Base-by-base conservation (phyloP, 768 basidiomycete genomes). In the Kwoniella heveanensis region DNA sequence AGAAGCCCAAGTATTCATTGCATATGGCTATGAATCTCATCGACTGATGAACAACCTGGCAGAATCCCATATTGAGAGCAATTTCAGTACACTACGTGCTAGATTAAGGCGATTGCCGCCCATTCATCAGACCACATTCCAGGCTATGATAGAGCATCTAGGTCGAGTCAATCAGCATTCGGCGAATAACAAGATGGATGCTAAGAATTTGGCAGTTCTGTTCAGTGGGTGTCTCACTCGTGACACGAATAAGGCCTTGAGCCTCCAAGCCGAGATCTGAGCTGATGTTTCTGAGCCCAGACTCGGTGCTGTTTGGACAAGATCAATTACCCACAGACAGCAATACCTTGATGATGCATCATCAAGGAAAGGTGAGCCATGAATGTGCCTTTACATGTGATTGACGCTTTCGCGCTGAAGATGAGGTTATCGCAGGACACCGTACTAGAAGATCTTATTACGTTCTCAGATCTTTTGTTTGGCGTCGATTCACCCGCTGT, bases 111-210 rank as follows among this genome's bases (percentile, higher is more conserved):
- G 92, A 55, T 79, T 96, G 46, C 91, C 92, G 0, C 80, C 86
- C 1, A 86, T 95, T 39, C 93, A 95, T 71, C 90, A 92, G 70
- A 88, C 89, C 6, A 91, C 91, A 0, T 84, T 95, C 64, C 89
- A 86, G 68, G 86, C 87, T 9, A 75, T 94, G 26, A 79, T 94
- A 21, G 92, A 94, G 67, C 93, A 95, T 78, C 85, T 96, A 19
- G 82, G 88, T 2, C 85, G 88, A 15, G 87, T 96, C 15, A 85
- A 86, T 2, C 81, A 86, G 4, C 83, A 83, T 36, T 83, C 83
- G 22, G 86, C 88, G 26, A 87, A 85, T 76, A 96, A 94, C 77
- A 95, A 94, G 80, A 96, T 96, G 93, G 93, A 92, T 71, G 83
- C 88, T 2, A 92, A 77, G 83, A 96, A 95, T 74, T 82, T 96